Base-by-base conservation (phyloP, 2,329 filamentous ascomycete genomes). In the Botrytis fragariae region DNA sequence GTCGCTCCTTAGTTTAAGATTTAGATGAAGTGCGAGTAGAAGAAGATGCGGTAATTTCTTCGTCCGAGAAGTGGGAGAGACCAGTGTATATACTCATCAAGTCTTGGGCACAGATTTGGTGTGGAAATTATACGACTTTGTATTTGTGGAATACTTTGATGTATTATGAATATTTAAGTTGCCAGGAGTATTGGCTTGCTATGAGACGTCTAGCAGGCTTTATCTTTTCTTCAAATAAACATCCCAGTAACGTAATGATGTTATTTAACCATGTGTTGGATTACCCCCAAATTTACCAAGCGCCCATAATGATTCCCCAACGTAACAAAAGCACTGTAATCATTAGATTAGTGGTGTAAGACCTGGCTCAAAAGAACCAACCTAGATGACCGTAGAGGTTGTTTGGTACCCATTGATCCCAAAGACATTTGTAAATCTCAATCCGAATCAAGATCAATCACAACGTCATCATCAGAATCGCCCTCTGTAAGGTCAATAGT, bases 401-500 rank as follows among this genome's bases (percentile, higher is more conserved):
- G 8, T 25, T n/a, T 10, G 32, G 4, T 68, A 18, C 65, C 37
- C 25, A 39, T 29, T 20, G 2, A 57, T 29, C 14, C 2, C 35
- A 32, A 22, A 10, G n/a, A 29, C 3, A 54, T 68, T 6, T 29
- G 4, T 4, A 29, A 18, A 37, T 37, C 22, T 48, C 45, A 68
- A 57, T 57, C 37, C 3, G 45, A 57, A 42, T 57, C 39, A 29
- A 61, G 39, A 32, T 71, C 9, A 18, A 71, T 42, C 16, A 62
- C 39, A 39, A 71, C 29, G 14, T 61, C 42, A 42, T 71, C 57
- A 32, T 71, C 69, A 3, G 59, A 51, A 25, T 71, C 25, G 14
- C 65, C 29, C 1, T 44, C 70, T 14, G 70, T 59, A 32, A 72
- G 70, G 18, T 72, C 62, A n/a, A 72, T 64, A 18, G 25, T 67